These are phyloP conservation scores for Avena atlantica DNA, from an alignment of 176 grass and related monocot species.

Conservation along the genomic window DNA sequence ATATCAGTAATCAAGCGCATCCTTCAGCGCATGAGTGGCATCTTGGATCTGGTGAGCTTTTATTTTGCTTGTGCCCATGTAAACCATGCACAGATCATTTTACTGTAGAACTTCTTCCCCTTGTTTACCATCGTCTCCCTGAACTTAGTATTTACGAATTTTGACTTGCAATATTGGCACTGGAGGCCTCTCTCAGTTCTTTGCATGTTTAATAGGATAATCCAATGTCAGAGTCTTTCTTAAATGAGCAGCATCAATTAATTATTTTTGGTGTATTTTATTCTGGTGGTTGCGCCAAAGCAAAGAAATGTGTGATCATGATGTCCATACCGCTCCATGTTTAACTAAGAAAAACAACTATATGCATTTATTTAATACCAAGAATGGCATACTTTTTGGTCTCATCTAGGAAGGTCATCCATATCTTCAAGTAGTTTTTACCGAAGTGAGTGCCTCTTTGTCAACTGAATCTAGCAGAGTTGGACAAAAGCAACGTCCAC, in stretches of 20 bases:
- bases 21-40: constrained; percentile 74
- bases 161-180: constrained; percentile 22
- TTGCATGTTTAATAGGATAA: constrained; percentile 38
- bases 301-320: constrained; percentile 34
- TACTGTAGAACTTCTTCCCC: constrained; percentile 10
- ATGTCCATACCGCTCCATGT: constrained; percentile 12
- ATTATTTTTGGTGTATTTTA: constrained; percentile 14
- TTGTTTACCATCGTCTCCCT: constrained; percentile 44
- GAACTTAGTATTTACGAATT: not conserved
- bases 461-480: constrained; percentile 77
- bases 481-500: constrained; percentile 93
- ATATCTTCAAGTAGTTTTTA: constrained; percentile 76
- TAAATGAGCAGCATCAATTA: constrained; percentile 24
- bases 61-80: constrained; percentile 39
- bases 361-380: constrained; percentile 23
- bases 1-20: constrained; percentile 77
- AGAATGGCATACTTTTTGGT: constrained; percentile 37
- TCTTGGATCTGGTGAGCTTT: constrained; percentile 73
- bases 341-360: constrained; percentile 27
- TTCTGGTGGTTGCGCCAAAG: constrained; percentile 22
- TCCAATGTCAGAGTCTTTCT: constrained; percentile 27
- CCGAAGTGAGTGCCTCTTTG: constrained; percentile 53
- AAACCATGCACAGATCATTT: constrained; percentile 31
- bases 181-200: not conserved
- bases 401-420: constrained; percentile 66